Conservation (phyloP, 2,329 filamentous ascomycete species). For the Trichocomaceae sp. region DNA sequence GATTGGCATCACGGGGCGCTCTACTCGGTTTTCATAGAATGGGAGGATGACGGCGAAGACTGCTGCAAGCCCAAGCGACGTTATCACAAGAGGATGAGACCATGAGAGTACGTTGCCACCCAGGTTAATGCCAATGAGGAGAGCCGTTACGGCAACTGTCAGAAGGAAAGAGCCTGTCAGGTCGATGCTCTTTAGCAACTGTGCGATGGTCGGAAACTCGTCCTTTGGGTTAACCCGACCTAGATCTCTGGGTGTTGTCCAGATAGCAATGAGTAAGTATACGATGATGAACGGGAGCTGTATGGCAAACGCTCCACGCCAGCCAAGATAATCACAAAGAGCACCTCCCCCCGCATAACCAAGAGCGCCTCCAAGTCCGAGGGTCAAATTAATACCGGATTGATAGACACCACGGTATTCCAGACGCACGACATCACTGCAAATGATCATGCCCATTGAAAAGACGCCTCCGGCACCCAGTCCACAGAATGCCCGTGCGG, state of each 20-base stretch:
- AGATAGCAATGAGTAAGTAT: constrained; percentile 38
- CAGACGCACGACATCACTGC: constrained; percentile 66
- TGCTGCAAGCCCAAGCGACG: constrained; percentile 38
- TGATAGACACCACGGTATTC: constrained; percentile 49
- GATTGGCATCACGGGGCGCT: constrained; percentile 46
- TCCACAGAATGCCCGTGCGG: constrained; percentile 63
- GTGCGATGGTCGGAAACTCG: constrained; percentile 34
- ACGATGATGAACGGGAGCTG: constrained; percentile 46
- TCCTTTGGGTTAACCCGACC: constrained; percentile 40
- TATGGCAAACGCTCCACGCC: constrained; percentile 41
- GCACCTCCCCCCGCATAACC: constrained; percentile 36
- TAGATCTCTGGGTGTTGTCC: constrained; percentile 40
- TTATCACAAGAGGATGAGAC: constrained; percentile 45
- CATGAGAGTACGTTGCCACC: constrained; percentile 49
- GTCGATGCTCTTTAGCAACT: constrained; percentile 46
- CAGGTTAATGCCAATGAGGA: constrained; percentile 48
- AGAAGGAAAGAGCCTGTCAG: constrained; percentile 44
- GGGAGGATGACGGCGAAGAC: constrained; percentile 37
- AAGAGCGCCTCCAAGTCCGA: constrained; percentile 32
- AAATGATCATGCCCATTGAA: constrained; percentile 56
- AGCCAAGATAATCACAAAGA: constrained; percentile 35
- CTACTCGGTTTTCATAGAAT: constrained; percentile 37
- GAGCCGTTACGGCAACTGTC: constrained; percentile 40
- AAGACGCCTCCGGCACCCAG: constrained; percentile 66
- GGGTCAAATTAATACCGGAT: constrained; percentile 36